phyloP scores from a whole-genome alignment of 106 monocot genomes.

The Allium fistulosum region DNA sequence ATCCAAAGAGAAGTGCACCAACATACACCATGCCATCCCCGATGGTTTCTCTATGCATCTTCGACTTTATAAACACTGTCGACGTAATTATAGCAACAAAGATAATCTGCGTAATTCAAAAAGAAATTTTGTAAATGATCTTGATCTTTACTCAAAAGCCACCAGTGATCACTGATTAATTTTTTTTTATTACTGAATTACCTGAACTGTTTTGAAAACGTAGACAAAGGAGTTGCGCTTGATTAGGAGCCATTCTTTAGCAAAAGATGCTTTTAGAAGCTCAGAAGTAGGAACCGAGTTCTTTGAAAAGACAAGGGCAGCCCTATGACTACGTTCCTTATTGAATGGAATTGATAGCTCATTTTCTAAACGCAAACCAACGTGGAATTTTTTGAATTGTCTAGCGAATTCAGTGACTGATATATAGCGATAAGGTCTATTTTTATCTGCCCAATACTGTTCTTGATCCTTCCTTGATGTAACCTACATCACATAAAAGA shows the following conservation, averaged over 20 bases:
- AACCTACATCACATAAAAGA: conserved; percentile 23
- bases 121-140: background rate
- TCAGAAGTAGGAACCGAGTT: conserved; percentile 35
- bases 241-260: conserved; percentile 78
- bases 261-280: conserved; percentile 61
- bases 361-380: conserved; percentile 40
- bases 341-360: conserved; percentile 51
- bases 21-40: conserved; percentile 45
- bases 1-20: conserved; percentile 51
- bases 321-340: conserved; percentile 38
- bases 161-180: background rate
- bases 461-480: conserved; percentile 85
- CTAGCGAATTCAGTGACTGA: conserved; percentile 51
- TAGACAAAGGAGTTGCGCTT: conserved; percentile 76
- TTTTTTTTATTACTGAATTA: background rate
- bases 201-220: conserved; percentile 71
- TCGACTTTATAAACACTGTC: conserved; percentile 40
- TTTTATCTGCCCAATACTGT: conserved; percentile 71
- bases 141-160: too few relatives aligned
- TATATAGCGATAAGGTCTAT: conserved; percentile 52
- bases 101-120: conserved; percentile 23
- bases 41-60: conserved; percentile 30
- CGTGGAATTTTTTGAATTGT: conserved; percentile 37
- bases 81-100: conserved; percentile 34
- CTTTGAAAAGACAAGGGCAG: conserved; percentile 46